phyloP scores from a whole-genome alignment of 495 filamentous ascomycete species.

The Lepraria neglecta region DNA sequence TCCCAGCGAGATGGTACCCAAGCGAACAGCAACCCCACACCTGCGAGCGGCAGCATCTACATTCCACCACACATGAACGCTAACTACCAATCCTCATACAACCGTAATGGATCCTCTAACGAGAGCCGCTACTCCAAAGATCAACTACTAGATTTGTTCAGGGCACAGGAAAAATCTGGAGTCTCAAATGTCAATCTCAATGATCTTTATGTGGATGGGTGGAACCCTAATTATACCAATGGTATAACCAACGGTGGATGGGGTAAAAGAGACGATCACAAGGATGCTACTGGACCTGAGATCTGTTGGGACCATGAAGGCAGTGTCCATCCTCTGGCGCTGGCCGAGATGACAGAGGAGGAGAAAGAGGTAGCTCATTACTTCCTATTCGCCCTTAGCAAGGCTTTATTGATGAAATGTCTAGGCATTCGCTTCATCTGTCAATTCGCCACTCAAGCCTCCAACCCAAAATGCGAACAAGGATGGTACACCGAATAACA shows the following conservation, averaged over 20 bases:
- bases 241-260: constrained; percentile 58
- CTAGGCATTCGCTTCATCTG: constrained; percentile 71
- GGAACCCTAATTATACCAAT: constrained; percentile 65
- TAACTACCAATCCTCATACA: constrained; percentile 39
- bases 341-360: constrained; percentile 71
- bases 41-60: constrained; percentile 50
- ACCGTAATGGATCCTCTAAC: constrained; percentile 49
- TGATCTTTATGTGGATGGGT: constrained; percentile 65
- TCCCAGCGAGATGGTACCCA: constrained; percentile 48
- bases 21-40: constrained; percentile 41
- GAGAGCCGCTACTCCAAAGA: constrained; percentile 75
- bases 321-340: constrained; percentile 60
- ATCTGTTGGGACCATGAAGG: constrained; percentile 87
- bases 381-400: no score
- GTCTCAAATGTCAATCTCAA: constrained; percentile 55
- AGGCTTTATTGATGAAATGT: constrained; percentile 28
- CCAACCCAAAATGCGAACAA: constrained; percentile 65
- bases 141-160: constrained; percentile 72
- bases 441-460: constrained; percentile 89
- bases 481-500: constrained; percentile 53
- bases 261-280: constrained; percentile 67
- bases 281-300: constrained; percentile 62
- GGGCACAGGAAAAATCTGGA: constrained; percentile 51
- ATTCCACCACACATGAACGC: constrained; percentile 56
- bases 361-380: constrained; percentile 65